Evolutionary conservation across 148 eudicot species (phyloP), one percentile per base, ranked within the genome.

Genomic region (Rhododendron ferrugineum): DNA sequence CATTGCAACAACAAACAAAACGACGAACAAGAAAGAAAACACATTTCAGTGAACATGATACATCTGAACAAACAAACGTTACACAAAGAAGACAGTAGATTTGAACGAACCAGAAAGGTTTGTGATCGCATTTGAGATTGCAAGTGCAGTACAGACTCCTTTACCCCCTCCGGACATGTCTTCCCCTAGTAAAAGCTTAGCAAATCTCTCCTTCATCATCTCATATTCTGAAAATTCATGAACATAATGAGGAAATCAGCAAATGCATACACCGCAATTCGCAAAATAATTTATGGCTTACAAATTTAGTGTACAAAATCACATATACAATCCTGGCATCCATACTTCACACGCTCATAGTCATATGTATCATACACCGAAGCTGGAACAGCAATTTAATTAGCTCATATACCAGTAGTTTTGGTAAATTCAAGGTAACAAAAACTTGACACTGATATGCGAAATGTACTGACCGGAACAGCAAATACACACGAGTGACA

Each of bases 131-230:
- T 97, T 97, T 28, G 99, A 97, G 88, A 95, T 92, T 36, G 99
- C 98, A 13, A 97, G 94, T 1, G 99, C 99, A 50, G 99, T 92
- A 83, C 96, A 95, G 78, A 97, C 99, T 28, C 99, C 99, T 89
- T 97, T 97, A 32, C 99, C 99, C 75, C 98, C 98, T 87, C 99
- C 99, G 86, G 98, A 95, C 99, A 97, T 97, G 87, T 97, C 99
- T 85, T 97, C 99, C 47, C 99, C 99, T 0, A 97, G 93, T 64
- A 97, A 91, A 52, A 97, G 94, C 91, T 97, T 97, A 16, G 98
- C 94, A 86, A 97, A 97, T 88, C 98, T 93, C 85, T 97, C 99
- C 89, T 97, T 95, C 99, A 97, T 97, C 96, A 97, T 87, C 85
- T 93, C 98, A 74, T 91, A 86, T 79, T 97, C 99, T 97, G 26